A percentile compares a stretch with the other conserved stretches of the same genome.
Evolutionary conservation across 169 alveolate species (phyloP).

Genomic region (Cryptosporidium felis): DNA sequence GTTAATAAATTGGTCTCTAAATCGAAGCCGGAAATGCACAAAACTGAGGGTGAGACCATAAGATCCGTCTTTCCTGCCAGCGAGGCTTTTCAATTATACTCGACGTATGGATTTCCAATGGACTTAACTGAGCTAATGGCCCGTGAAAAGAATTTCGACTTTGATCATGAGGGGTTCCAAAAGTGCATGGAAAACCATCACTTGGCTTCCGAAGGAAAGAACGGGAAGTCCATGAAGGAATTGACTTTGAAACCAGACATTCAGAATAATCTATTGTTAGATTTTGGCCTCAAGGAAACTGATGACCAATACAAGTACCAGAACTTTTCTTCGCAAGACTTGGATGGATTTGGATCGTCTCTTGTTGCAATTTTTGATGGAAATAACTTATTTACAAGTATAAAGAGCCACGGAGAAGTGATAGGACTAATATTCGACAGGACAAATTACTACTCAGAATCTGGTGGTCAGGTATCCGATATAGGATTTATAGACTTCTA

Average conservation of each 20-base stretch:
- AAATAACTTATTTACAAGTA: conserved; percentile 20
- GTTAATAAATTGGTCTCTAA: conserved; percentile 11
- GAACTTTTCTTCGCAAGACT: background rate
- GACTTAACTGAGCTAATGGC: conserved; percentile 93
- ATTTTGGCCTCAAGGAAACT: conserved; percentile 43
- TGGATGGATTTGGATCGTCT: conserved; percentile 5
- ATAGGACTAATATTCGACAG: conserved; percentile 82
- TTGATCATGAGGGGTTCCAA: conserved; percentile 85
- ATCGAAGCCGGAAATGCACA: background rate
- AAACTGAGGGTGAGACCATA: conserved; percentile 24
- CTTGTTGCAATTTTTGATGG: conserved; percentile 72
- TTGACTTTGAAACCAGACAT: conserved; percentile 49
- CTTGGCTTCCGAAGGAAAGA: conserved; percentile 80
- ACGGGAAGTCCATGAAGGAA: background rate
- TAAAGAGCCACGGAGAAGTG: conserved; percentile 13
- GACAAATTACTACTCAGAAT: conserved; percentile 89
- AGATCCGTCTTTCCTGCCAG: conserved; percentile 76
- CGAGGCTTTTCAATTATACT: conserved; percentile 88
- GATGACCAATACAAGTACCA: conserved; percentile 41
- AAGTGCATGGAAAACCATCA: conserved; percentile 81
- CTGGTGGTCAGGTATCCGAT: conserved; percentile 79
- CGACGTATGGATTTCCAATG: conserved; percentile 92
- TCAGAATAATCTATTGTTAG: background rate
- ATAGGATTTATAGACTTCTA: conserved; percentile 66
- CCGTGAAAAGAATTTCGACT: conserved; percentile 82